Base-by-base conservation (phyloP, 2,329 filamentous ascomycete genomes). In the Diaporthe nobilis region DNA sequence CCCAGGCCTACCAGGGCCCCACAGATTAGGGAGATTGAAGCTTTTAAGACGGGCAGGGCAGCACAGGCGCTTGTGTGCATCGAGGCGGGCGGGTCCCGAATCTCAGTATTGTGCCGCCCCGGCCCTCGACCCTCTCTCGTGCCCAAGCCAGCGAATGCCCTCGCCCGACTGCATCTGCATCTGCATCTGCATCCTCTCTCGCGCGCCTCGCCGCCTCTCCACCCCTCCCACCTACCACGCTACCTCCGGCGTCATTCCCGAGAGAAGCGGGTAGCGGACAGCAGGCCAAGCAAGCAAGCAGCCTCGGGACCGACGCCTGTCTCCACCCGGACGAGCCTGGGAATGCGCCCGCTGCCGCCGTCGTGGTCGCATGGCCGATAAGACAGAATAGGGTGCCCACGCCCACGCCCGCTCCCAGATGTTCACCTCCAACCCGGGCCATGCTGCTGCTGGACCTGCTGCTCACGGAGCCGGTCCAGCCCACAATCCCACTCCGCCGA, bases 341-440 rank as follows among this genome's bases (percentile, higher is more conserved):
- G 65, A 70, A 55, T 70, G 65, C 49, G 34, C 63, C 47, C 49
- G 31, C 63, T 71, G 60, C 58, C 70, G 55, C 47, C n/a, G 49
- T 37, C 73, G 34, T 55, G 61, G 68, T 77, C 77, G 78, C 70
- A 77, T 73, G 76, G 71, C 76, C 65, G 31, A 70, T 70, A 53
- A 70, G 65, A 68, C 47, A 42, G 20, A n/a, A 65, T 39, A 53
- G 47, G 39, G 53, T 68, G 31, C 65, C 34, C 34, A 22, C 17
- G 55, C 28, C 53, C 28, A 22, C 28, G 53, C 31, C 67, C 73
- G 60, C 17, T 79, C 79, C 80, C 78, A 86, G 81, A 91, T 91
- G 90, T 88, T 89, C 79, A 86, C 86, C 80, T 91, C 87, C 86
- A 90, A 90, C 83, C 86, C 88, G 53, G 61, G 55, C 55, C 81